A percentile compares a stretch with the other conserved stretches of the same genome.
Conservation (phyloP, 352 stramenopile genomes). For the Phytophthora crassamura region DNA sequence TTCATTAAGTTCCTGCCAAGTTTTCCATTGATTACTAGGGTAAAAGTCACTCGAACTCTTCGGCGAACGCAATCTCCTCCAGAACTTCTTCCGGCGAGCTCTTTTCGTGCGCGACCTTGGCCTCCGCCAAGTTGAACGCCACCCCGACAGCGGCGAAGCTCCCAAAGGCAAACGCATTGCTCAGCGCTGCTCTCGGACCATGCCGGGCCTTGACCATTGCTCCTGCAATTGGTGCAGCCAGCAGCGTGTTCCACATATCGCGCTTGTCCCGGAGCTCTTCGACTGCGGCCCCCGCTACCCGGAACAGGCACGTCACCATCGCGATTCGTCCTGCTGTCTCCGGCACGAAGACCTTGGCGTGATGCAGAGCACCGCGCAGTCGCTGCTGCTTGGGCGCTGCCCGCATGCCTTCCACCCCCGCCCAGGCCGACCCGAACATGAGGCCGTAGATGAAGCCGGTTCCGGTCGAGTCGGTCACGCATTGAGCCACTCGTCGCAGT, state of each 20-base stretch:
- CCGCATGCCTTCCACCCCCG: slow-evolving; percentile 38
- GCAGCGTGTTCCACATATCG: slow-evolving; percentile 50
- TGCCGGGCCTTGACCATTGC: slow-evolving; percentile 36
- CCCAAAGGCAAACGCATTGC: slow-evolving; percentile 43
- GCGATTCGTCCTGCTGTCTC: slow-evolving; percentile 49
- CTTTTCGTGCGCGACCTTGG: slow-evolving; percentile 39
- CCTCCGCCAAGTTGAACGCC: slow-evolving; percentile 39
- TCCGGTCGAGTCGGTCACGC: slow-evolving; percentile 35
- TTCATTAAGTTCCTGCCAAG: no score
- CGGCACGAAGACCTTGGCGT: slow-evolving; percentile 42
- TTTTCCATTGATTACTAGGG: no score
- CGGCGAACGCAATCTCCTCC: slow-evolving; percentile 51
- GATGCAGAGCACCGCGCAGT: slow-evolving; percentile 39
- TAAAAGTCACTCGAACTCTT: slow-evolving; percentile 40
- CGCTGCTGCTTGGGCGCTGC: slow-evolving; percentile 39
- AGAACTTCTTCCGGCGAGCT: slow-evolving; percentile 42
- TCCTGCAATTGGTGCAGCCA: slow-evolving; percentile 40
- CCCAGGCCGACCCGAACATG: slow-evolving; percentile 47
- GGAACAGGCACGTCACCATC: slow-evolving; percentile 49
- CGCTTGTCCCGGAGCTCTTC: slow-evolving; percentile 31
- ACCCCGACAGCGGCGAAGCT: slow-evolving; percentile 48
- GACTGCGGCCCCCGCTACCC: slow-evolving; percentile 28
- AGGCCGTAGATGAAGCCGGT: slow-evolving; percentile 51
- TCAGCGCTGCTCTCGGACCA: slow-evolving; percentile 36
- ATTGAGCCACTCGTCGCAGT: slow-evolving; percentile 16